These are phyloP conservation scores for Sutorius eximius DNA, from an alignment of 1,284 basidiomycete genomes.

Conservation along the genomic window DNA sequence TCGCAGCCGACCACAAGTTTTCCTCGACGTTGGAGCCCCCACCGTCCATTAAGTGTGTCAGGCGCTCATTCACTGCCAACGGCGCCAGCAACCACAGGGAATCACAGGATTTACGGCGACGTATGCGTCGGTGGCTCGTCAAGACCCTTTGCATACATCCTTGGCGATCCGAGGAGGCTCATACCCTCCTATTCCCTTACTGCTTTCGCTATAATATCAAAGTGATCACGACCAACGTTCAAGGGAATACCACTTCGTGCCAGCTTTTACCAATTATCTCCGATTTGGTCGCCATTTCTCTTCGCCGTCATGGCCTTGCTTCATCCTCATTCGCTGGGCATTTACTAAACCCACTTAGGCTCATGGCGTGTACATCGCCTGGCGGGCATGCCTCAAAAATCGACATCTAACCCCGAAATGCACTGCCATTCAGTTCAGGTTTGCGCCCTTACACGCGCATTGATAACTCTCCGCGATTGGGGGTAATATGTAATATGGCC, in stretches of 20 bases:
- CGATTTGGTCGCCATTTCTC: conserved; percentile 1
- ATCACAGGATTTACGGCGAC: not conserved
- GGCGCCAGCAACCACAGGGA: not conserved
- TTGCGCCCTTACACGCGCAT: conserved; percentile 28
- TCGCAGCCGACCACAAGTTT: conserved; percentile 29
- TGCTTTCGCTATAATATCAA: conserved; percentile 3
- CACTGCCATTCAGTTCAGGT: conserved; percentile 20
- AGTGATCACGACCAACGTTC: conserved; percentile 7
- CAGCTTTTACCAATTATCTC: conserved; percentile 10
- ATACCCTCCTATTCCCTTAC: not conserved
- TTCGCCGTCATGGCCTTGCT: conserved; percentile 24
- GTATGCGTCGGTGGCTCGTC: not conserved
- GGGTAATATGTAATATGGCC: conserved; percentile 32
- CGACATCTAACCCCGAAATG: conserved; percentile 14
- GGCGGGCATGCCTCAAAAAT: conserved; percentile 23
- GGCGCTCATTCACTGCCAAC: conserved; percentile 4
- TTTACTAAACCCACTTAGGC: conserved; percentile 14
- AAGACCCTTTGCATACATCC: not conserved
- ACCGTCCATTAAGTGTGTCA: conserved; percentile 7
- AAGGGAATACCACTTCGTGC: conserved; percentile 5
- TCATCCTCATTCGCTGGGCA: conserved; percentile 19
- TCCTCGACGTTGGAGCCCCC: conserved; percentile 18
- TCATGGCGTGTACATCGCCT: conserved; percentile 25
- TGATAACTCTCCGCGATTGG: conserved; percentile 24
- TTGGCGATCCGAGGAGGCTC: conserved; percentile 9